A percentile compares a stretch with the other conserved stretches of the same genome.
These are phyloP conservation scores for Dictyostelium firmibasis DNA, from an alignment of 78 protist species.

Conservation along the genomic window DNA sequence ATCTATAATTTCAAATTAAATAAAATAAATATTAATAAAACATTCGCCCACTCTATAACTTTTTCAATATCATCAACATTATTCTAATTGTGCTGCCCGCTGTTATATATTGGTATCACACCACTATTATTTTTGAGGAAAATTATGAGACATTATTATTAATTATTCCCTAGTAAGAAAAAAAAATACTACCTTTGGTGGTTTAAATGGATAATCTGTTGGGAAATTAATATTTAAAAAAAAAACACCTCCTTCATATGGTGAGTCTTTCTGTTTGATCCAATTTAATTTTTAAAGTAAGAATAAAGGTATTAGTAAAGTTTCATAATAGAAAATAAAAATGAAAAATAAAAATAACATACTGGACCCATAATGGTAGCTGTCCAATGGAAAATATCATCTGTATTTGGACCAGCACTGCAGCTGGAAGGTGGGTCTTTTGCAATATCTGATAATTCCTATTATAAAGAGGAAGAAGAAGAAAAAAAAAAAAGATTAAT, in stretches of 20 bases:
- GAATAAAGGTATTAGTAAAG: background rate
- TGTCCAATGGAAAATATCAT: slow-evolving; percentile 96
- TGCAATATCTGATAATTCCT: slow-evolving; percentile 94
- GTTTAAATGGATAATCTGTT: slow-evolving; percentile 98
- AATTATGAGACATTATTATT: no score
- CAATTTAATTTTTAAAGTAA: background rate
- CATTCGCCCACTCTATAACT: background rate
- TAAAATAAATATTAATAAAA: background rate
- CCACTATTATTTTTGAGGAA: no score
- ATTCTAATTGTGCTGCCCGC: no score
- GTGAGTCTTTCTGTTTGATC: slow-evolving; percentile 84
- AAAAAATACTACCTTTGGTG: slow-evolving; percentile 91
- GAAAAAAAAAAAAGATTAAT: background rate
- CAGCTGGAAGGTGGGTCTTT: slow-evolving; percentile 97
- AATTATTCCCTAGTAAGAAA: no score
- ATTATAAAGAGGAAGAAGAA: background rate
- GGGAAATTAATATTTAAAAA: slow-evolving; percentile 95
- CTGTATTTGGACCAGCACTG: slow-evolving; percentile 95
- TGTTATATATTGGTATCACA: no score
- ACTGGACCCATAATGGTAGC: slow-evolving; percentile 95
- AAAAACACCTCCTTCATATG: slow-evolving; percentile 96
- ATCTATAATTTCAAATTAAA: slow-evolving; percentile 40
- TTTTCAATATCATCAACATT: no score
- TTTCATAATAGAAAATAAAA: background rate
- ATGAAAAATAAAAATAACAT: background rate